Evolutionary conservation across 2,329 filamentous ascomycete genomes (phyloP), one percentile per base, ranked within the genome.

Genomic region (Tothia fuscella): DNA sequence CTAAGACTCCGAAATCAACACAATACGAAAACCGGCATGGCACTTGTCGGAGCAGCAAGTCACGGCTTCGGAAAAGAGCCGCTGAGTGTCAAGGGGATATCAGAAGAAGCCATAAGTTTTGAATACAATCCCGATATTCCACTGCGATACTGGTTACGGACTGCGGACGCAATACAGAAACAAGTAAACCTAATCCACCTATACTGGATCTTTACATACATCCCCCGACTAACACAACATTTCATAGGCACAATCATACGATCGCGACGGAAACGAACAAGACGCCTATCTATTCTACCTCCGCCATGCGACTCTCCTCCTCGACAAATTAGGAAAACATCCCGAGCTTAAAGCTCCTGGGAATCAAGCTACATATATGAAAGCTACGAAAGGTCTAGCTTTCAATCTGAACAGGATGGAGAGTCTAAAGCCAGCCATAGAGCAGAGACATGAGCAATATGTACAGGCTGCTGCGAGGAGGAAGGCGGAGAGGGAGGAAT

Each of bases 221-320:
- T n/a, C n/a, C n/a, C 13, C 3, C 10, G 6, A 2, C 24, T 42
- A 25, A 42, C 30, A 5, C 16, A 40, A 22, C 38, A 17, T 6
- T 10, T 5, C n/a, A 10, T 54, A 95, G 84, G 88, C 86, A 16
- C 71, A 76, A 39, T 85, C 89, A 51, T 94, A 94, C 56, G 73
- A 91, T 53, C 73, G 74, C 31, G 89, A 96, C 60, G 80, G 81
- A 53, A 88, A 95, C 61, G 77, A 86, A 49, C 77, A 87, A 52
- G 82, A 91, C 55, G 84, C 89, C 4, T 98, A 93, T 59, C 73
- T 95, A 42, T 77, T 96, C 45, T 74, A 93, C n/a, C 85, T 91
- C 57, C 79, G 91, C 51, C 87, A 93, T 62, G 86, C 86, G 7
- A 72, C 80, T 41, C 76, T 98, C n/a, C 75, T 94, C 19, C 66